A percentile compares a stretch with the other conserved stretches of the same genome.
Evolutionary conservation across 805 yeast genomes (phyloP).

Genomic region (Suhomyces tanzawaensis): DNA sequence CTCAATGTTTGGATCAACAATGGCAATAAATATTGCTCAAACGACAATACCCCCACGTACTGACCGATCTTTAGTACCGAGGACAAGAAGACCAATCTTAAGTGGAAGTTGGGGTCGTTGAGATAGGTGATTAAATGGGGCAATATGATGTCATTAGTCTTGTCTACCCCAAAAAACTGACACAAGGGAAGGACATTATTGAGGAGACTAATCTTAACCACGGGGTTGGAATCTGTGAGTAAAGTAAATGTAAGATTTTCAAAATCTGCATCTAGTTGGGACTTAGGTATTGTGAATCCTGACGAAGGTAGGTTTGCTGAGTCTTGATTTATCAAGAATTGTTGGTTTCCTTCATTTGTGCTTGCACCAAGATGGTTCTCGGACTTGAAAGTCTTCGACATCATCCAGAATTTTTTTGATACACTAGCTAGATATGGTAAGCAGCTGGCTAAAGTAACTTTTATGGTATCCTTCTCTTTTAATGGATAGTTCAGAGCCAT

Average conservation of each 20-base stretch:
- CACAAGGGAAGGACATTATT: constrained; percentile 75
- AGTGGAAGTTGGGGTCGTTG: constrained; percentile 69
- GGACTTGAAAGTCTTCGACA: constrained; percentile 49
- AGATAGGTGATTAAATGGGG: constrained; percentile 90
- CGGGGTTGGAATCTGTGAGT: constrained; percentile 64
- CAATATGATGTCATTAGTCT: constrained; percentile 81
- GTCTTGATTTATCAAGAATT: background rate
- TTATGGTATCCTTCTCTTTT: constrained; percentile 30
- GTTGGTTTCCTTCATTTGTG: too few relatives aligned
- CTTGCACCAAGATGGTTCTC: too few relatives aligned
- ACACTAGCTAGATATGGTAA: constrained; percentile 69
- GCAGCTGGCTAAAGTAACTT: constrained; percentile 68
- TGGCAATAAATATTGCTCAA: constrained; percentile 88
- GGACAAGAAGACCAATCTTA: constrained; percentile 69
- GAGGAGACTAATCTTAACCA: constrained; percentile 69
- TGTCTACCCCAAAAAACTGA: constrained; percentile 79
- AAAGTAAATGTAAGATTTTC: constrained; percentile 64
- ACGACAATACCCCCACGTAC: constrained; percentile 73
- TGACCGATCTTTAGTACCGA: constrained; percentile 73
- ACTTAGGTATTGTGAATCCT: constrained; percentile 31
- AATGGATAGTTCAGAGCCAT: constrained; percentile 27
- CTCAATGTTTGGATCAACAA: constrained; percentile 76
- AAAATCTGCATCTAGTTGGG: constrained; percentile 50
- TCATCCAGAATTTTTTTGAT: constrained; percentile 61
- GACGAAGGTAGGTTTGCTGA: background rate